Base-by-base conservation (phyloP, 2,329 filamentous ascomycete species). In the Fragosphaeria purpurea region DNA sequence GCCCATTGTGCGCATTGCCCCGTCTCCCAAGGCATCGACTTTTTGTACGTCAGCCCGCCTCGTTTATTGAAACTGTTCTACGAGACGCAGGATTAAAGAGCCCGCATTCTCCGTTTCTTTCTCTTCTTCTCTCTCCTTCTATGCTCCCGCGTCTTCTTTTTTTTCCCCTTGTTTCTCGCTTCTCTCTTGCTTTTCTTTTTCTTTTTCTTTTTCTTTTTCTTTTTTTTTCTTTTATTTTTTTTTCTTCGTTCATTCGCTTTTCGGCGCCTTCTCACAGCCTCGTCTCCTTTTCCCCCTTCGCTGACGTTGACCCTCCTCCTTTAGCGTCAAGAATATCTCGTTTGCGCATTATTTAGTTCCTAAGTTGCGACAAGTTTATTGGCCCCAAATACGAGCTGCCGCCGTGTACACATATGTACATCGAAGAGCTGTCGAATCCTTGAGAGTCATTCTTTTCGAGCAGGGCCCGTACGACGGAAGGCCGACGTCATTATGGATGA, bases 401-500 rank as follows among this genome's bases (percentile, higher is more conserved):
- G 11, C 35, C 31, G 41, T 22, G 22, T 22, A 7, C 11, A 11
- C 35, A 7, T 37, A 37, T 7, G 35, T 11, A 37, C 11, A 7
- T 11, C 35, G 11, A 11, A 37, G 11, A 2, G 11, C 7, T 37
- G 35, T 37, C 7, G 11, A 37, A 11, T 22, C 22, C 22, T 22
- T 22, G 22, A 22, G 2, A 22, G 22, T 22, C 22, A 22, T 22
- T 22, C 22, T 22, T 22, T 22, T 22, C 22, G 22, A 22, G 22
- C 22, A 22, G 22, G 22, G 22, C 22, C 22, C 22, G 11, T 10
- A 33, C 33, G 7, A 37, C 11, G n/a, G n/a, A 11, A 4, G 10
- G 12, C 13, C 5, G 10, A 41, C 46, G 7, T 11, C 33, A 39
- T 50, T 48, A 70, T 70, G 67, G 67, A 70, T 50, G 67, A 68